Evolutionary conservation across 2,329 filamentous ascomycete genomes (phyloP), one percentile per base, ranked within the genome.

Genomic region (Arthrinium phaeospermum): DNA sequence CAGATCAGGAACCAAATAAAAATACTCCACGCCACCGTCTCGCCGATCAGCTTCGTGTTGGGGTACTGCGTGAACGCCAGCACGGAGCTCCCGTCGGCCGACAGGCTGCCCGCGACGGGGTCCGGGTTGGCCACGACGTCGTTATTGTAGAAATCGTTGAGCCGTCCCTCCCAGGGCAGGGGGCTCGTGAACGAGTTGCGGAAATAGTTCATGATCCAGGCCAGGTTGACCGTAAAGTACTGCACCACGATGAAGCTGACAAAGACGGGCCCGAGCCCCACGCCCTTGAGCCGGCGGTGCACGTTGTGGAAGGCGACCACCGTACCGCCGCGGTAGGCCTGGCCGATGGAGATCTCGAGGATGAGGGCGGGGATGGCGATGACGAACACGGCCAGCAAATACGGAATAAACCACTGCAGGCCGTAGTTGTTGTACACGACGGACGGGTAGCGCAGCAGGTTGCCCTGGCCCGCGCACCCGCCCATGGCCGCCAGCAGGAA

Each of bases 291-390:
- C 10, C 88, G 83, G 70, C 83, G 79, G 75, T 88, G 84, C 73
- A 90, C 81, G 74, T 85, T 88, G 80, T 87, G 86, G 77, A 84
- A 89, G 5, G 88, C 87, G 70, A 89, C 86, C 51, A 89, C 86
- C 3, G 84, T 85, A 16, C 88, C 88, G 51, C 86, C 87, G 16
- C 87, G 86, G 76, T 89, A 89, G 5, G 88, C 87, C 75, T 90
- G 93, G 67, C 94, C 94, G 70, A 93, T 94, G 70, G 92, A 92
- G 69, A 90, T 88, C 77, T 90, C 88, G 30, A 90, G 84, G 16
- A 89, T 84, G 49, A 90, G 82, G 0, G 85, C 83, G 0, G 88
- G 88, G 64, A 90, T 89, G 49, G 88, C 88, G 72, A 90, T 84
- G 14, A 89, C 78, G 72, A 88, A 86, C 22, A 90, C 83, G 7